Base-by-base conservation (phyloP, 768 basidiomycete genomes). In the Rubroboletus satanas region DNA sequence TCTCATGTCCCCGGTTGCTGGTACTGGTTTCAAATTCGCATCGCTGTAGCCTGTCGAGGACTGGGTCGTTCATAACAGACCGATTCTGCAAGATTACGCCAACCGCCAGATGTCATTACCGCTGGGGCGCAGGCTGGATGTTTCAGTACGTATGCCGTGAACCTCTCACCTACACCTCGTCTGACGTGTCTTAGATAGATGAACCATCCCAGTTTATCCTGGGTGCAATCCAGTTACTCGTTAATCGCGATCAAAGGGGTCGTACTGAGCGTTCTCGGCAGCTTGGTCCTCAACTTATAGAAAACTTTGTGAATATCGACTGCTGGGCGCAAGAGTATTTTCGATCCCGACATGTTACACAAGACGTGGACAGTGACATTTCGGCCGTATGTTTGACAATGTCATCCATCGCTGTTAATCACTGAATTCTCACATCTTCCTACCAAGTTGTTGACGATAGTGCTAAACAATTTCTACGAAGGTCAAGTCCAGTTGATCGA, bases 391-490 rank as follows among this genome's bases (percentile, higher is more conserved):
- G 60, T 62, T 35, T 38, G 18, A 36, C 12, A n/a, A 6, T 29
- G 14, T n/a, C 12, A 0, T 37, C 49, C 46, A 0, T 44, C 18
- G 12, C 23, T 18, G 14, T 32, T 18, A 2, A 23, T 26, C 18
- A 29, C 31, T 28, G 5, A 11, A 15, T 33, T 6, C 45, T 55
- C 29, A 49, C 17, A 6, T 37, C 14, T 29, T 18, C 28, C 21
- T 47, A 28, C 42, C 23, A 35, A 71, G 70, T 37, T 70, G 12
- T 48, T 70, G 47, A 64, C 68, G 26, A 62, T 71, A 28, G 62
- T 71, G 10, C 56, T 67, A 26, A 70, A 70, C 26, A 62, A 56
- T 39, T 70, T 71, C 36, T 71, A 71, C 23, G 66, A 70, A 54
- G 68, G 59, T 15, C 66, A 66, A 15, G 59, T 64, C 3, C 62